These are phyloP conservation scores for Solanum chmielewskii DNA, from an alignment of 257 asterid species.

Conservation along the genomic window DNA sequence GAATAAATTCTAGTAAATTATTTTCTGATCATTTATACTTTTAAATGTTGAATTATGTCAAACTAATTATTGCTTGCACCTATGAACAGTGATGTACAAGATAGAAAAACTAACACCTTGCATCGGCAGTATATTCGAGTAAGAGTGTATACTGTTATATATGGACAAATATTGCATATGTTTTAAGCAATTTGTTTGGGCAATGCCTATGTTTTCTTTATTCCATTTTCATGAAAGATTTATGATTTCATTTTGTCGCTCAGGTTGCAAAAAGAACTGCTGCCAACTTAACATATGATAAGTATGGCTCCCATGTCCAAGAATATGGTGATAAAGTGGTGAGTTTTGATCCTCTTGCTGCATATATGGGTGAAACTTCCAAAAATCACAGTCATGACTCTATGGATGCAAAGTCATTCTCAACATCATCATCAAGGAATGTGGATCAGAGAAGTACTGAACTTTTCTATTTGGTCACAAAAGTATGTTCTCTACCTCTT, in stretches of 20 bases:
- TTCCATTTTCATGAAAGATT: neutral
- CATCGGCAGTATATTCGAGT: neutral
- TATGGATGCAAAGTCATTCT: constrained; percentile 35
- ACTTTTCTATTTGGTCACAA: constrained; percentile 73
- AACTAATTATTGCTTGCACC: neutral
- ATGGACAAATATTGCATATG: neutral
- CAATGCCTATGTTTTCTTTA: neutral
- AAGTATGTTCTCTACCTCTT: constrained; percentile 22
- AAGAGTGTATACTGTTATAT: neutral
- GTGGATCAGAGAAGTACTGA: constrained; percentile 84
- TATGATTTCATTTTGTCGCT: constrained; percentile 24
- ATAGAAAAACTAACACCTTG: neutral
- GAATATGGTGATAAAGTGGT: neutral
- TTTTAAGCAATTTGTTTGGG: neutral
- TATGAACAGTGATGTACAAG: neutral
- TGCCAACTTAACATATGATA: neutral
- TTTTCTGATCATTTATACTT: neutral
- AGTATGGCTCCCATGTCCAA: neutral
- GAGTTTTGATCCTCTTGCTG: neutral
- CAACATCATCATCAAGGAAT: constrained; percentile 27
- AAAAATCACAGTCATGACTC: neutral
- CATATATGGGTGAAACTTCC: neutral
- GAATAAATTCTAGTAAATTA: neutral
- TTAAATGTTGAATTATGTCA: neutral
- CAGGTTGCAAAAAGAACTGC: neutral